Evolutionary conservation across 306 rosid species (phyloP), one percentile per base, ranked within the genome.

Genomic region (Rosa chinensis): DNA sequence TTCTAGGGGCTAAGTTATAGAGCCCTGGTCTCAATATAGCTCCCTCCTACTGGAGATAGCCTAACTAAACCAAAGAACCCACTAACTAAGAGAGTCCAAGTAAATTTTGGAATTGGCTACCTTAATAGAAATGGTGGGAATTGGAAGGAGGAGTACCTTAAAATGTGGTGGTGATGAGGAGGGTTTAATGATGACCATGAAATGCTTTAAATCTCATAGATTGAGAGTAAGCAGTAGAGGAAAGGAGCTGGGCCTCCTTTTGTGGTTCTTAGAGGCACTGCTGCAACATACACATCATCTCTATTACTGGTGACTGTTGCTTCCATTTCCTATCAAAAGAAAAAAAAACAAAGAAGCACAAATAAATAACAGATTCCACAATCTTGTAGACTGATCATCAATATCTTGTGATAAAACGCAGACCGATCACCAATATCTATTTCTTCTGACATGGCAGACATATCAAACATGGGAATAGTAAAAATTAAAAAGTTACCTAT

Each of bases 171-270:
- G 70, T 47, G 87, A 69, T 9, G 89, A 79, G 2, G 81, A 63
- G 72, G 94, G 89, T 81, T 90, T 85, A 86, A 92, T 63, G 68
- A 95, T 66, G 78, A 92, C 99, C 91, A 92, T 89, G 90, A 91
- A 90, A 81, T 95, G 99, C 72, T 92, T 95, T 0, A 91, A 86
- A 90, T 90, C 88, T 97, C 97, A 90, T 77, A 92, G 61, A 83
- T 83, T 88, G 86, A 56, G 97, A 87, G 82, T 84, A 86, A 7
- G 93, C 92, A 50, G 93, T 71, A 49, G 98, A 90, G 84, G 85
- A 80, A 67, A 87, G 84, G 80, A 90, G 73, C 66, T 94, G 97
- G 35, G 97, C 85, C 69, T 97, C 98, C 28, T 81, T 87, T 94
- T 53, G 89, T 35, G 77, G 97, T 97, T 77, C 92, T 87, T 35